phyloP scores from a whole-genome alignment of 2,329 filamentous ascomycete genomes.

The Ophiostoma tasmaniense region DNA sequence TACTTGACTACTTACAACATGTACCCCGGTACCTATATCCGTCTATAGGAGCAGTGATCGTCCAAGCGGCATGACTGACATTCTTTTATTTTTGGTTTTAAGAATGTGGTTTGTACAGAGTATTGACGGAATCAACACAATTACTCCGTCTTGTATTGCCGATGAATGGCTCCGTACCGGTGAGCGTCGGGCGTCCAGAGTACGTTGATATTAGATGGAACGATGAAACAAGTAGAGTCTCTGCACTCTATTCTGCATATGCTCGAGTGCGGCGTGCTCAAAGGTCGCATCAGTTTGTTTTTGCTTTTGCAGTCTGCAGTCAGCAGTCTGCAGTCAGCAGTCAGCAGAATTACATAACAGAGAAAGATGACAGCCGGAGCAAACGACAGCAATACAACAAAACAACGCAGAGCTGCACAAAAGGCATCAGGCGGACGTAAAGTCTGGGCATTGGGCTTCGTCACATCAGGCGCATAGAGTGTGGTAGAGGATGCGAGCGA shows the following conservation, averaged over 20 bases:
- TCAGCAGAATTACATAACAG: not conserved
- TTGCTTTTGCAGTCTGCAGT: too few species aligned
- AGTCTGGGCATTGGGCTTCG: not conserved
- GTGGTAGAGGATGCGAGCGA: not conserved
- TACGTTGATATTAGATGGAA: too few species aligned
- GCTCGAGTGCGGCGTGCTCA: not conserved
- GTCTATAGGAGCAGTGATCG: not conserved
- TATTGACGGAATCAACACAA: not conserved
- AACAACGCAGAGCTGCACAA: not conserved
- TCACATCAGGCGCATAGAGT: not conserved
- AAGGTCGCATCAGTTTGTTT: not conserved
- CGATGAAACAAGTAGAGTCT: too few species aligned
- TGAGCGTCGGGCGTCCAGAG: not conserved
- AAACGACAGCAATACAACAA: not conserved
- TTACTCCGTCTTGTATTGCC: not conserved
- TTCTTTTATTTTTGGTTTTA: too few species aligned
- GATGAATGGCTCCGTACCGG: not conserved
- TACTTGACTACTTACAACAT: not conserved
- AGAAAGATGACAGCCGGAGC: not conserved
- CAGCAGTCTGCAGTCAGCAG: too few species aligned
- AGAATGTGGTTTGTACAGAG: too few species aligned
- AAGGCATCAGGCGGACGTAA: not conserved
- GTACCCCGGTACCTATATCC: conserved; percentile 3
- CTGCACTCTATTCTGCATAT: not conserved
- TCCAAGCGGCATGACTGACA: conserved; percentile 1